Evolutionary conservation across 2,329 filamentous ascomycete species (phyloP), one percentile per base, ranked within the genome.

Genomic region (Xylaria sp.): DNA sequence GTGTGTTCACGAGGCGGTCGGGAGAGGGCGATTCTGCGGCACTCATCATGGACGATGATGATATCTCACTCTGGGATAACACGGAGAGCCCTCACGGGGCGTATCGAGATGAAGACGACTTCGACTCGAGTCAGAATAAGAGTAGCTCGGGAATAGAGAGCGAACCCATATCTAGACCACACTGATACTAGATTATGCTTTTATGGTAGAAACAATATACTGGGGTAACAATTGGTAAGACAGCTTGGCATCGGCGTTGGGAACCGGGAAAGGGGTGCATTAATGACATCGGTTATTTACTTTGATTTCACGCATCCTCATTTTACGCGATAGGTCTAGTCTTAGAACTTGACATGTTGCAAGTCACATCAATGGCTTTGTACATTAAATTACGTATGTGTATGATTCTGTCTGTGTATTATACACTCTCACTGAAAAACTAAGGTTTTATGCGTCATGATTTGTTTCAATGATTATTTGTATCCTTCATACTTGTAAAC

Each of bases 31-130:
- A 84, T 38, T 80, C 81, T 6, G 83, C 84, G 3, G 82, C 82
- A 31, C 73, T 86, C 40, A n/a, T n/a, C n/a, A 84, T 87, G 83
- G 81, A 82, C 47, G 84, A 85, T 50, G 84, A 87, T 60, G 84
- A 87, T 65, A 83, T 87, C 57, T 86, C 84, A 31, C 74, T 87
- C 19, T 87, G 85, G 85, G 83, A 82, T 21, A 61, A 52, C 12
- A 51, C 64, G 14, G 58, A 64, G 28, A 42, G 23, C 12, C n/a
- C 21, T n/a, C 61, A 57, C 19, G 58, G 14, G 17, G 21, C 55
- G 12, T 66, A 68, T 56, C 60, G 64, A 50, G 66, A 68, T 23
- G 64, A 63, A 15, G 61, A 63, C 14, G 63, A 60, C 15, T n/a
- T 28, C 5, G 54, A 67, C 49, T 28, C 33, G 25, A 40, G 38